Conservation (phyloP, 139 green algal genomes). For the Diplosphaera chodatii region DNA sequence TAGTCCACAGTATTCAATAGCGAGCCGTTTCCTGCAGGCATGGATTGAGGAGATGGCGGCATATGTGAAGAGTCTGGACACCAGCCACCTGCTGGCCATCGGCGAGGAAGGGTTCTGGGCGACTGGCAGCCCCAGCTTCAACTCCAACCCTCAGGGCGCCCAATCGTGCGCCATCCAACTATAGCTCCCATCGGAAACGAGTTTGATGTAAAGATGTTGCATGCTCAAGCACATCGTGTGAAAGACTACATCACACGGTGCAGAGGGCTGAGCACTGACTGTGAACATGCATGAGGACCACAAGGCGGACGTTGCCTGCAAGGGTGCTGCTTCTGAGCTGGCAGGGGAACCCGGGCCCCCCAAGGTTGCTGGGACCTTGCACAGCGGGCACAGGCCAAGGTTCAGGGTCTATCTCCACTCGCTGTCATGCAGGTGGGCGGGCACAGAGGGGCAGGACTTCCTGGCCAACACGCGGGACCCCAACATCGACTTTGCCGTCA, state of each 20-base stretch:
- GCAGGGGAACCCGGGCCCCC: no score
- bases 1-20: no score
- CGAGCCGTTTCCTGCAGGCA: conserved; percentile 10
- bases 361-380: background rate
- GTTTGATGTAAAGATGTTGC: no score
- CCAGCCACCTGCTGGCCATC: conserved; percentile 38
- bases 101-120: conserved; percentile 37
- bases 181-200: no score
- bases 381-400: no score
- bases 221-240: no score
- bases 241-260: no score
- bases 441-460: conserved; percentile 35
- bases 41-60: conserved; percentile 40
- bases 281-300: no score
- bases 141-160: background rate
- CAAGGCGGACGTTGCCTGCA: no score
- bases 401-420: no score
- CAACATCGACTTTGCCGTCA: conserved; percentile 44
- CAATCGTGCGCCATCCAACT: background rate
- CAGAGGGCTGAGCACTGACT: no score
- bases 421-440: conserved; percentile 13
- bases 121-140: background rate
- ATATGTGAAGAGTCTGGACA: conserved; percentile 37
- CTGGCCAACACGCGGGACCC: conserved; percentile 25
- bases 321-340: no score